Evolutionary conservation across 306 rosid species (phyloP).

Genomic region (Castanea sativa): DNA sequence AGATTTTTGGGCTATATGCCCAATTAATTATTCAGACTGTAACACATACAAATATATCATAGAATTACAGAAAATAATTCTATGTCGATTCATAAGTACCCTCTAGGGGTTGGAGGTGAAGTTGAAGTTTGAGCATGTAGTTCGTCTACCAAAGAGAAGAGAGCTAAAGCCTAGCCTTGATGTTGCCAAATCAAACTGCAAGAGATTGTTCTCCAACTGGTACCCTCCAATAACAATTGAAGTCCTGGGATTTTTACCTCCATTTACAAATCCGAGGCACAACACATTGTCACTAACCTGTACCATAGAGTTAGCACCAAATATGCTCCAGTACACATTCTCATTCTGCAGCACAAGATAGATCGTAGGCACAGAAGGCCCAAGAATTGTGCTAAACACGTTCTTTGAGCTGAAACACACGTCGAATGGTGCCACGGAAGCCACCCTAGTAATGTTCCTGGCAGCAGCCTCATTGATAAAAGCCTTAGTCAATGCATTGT

Average conservation of each 20-base stretch:
- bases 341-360: slow-evolving; percentile 33
- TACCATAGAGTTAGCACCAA: slow-evolving; percentile 44
- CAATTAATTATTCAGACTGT: not conserved
- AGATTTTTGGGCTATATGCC: not conserved
- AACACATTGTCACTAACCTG: slow-evolving; percentile 5
- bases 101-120: slow-evolving; percentile 31
- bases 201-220: slow-evolving; percentile 37
- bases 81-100: no score
- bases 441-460: slow-evolving; percentile 38
- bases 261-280: slow-evolving; percentile 46
- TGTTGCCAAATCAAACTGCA: slow-evolving; percentile 41
- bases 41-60: not conserved
- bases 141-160: slow-evolving; percentile 27
- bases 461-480: slow-evolving; percentile 34
- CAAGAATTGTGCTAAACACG: slow-evolving; percentile 21
- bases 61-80: not conserved
- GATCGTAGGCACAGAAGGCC: slow-evolving; percentile 36
- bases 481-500: slow-evolving; percentile 42
- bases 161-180: slow-evolving; percentile 45
- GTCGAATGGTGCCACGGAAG: slow-evolving; percentile 38
- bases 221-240: slow-evolving; percentile 48
- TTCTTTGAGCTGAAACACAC: slow-evolving; percentile 41
- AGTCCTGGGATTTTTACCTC: slow-evolving; percentile 26
- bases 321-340: slow-evolving; percentile 26
- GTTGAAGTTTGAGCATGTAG: slow-evolving; percentile 39